phyloP scores from a whole-genome alignment of 192 early-diverging fungal genomes.

The Backusella morwellensis region DNA sequence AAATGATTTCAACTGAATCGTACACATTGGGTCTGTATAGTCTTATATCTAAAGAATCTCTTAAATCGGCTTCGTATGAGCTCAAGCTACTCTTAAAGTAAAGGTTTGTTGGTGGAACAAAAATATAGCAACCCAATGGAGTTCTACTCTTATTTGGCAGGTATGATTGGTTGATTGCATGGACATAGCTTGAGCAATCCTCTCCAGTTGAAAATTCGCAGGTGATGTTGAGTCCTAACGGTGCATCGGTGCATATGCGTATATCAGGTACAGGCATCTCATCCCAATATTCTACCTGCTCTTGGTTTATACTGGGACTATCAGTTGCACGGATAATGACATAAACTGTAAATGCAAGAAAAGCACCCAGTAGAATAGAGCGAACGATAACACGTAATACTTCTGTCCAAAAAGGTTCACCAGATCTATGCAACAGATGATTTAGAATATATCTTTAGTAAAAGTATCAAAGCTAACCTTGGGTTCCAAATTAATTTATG shows the following conservation, averaged over 20 bases:
- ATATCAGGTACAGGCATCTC: conserved; percentile 4
- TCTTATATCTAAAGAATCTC: background rate
- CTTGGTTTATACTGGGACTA: background rate
- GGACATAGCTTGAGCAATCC: background rate
- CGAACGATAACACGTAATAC: background rate
- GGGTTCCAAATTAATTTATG: conserved; percentile 10
- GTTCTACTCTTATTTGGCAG: background rate
- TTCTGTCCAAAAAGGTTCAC: conserved; percentile 20
- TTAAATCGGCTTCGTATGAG: background rate
- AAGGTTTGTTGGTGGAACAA: background rate
- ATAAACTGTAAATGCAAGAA: conserved; percentile 9
- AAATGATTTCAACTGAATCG: background rate
- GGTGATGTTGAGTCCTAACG: background rate
- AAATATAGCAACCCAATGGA: background rate
- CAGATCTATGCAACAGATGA: background rate
- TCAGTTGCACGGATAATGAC: background rate
- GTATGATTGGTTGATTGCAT: background rate
- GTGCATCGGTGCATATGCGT: background rate
- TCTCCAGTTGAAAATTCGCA: background rate
- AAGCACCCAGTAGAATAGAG: background rate
- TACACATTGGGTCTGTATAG: background rate
- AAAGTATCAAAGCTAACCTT: background rate
- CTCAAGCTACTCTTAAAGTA: background rate
- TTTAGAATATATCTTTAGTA: background rate
- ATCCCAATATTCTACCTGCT: background rate